Evolutionary conservation across 2,329 filamentous ascomycete genomes (phyloP).

Genomic region (Penicillium sp.): DNA sequence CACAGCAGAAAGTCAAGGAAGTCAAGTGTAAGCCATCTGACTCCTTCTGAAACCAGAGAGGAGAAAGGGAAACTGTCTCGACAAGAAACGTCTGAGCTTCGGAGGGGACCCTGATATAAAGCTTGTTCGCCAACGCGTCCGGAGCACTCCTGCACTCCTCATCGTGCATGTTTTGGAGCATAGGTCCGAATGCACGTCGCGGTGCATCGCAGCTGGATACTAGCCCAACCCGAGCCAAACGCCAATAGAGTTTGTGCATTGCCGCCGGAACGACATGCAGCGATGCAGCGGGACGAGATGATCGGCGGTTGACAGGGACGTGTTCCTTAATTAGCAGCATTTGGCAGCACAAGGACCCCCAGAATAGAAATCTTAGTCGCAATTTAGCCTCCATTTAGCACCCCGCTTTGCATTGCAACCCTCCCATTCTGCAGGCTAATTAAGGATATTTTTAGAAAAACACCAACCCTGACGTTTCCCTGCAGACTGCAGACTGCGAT

Average conservation of each 20-base stretch:
- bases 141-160: background rate
- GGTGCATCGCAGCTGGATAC: conserved; percentile 5
- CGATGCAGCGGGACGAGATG: conserved; percentile 14
- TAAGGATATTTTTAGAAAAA: conserved; percentile 4
- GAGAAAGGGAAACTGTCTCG: background rate
- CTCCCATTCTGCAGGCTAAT: conserved; percentile 1
- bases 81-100: conserved; percentile 6
- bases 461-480: background rate
- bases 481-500: background rate
- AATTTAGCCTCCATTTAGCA: conserved; percentile 1
- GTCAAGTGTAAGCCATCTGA: background rate
- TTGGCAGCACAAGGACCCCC: background rate
- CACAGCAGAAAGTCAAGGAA: conserved; percentile 3
- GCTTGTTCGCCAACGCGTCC: conserved; percentile 17
- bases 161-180: conserved; percentile 13
- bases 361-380: conserved; percentile 1
- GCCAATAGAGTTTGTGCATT: conserved; percentile 20
- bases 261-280: conserved; percentile 22
- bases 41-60: background rate
- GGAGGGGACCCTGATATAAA: conserved; percentile 30
- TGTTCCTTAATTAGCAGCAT: conserved; percentile 26
- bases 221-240: background rate
- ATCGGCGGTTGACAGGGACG: conserved; percentile 9
- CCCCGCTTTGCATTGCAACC: background rate
- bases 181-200: conserved; percentile 9